phyloP scores from a whole-genome alignment of 2,329 filamentous ascomycete species.

The Aspergillus uvarum region DNA sequence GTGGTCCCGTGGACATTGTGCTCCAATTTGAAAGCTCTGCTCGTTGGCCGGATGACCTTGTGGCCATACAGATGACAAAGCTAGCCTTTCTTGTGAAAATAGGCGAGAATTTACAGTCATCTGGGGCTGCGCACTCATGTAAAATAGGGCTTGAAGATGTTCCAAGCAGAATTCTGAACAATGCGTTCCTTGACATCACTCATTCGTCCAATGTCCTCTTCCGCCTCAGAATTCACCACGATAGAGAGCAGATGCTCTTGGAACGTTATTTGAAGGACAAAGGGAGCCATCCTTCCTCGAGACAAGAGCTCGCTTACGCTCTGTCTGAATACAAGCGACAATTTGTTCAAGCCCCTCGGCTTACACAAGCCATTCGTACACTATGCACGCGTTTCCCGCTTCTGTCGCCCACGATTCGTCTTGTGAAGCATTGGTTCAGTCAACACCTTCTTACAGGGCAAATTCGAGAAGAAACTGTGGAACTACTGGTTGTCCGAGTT shows the following conservation, averaged over 20 bases:
- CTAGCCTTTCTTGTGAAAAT: conserved; percentile 79
- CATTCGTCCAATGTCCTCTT: conserved; percentile 73
- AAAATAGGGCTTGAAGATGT: conserved; percentile 80
- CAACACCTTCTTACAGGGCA: conserved; percentile 76
- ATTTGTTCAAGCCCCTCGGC: conserved; percentile 71
- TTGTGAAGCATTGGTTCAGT: conserved; percentile 87
- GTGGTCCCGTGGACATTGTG: conserved; percentile 68
- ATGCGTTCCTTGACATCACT: conserved; percentile 77
- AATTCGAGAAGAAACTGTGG: conserved; percentile 76
- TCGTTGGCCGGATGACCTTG: conserved; percentile 89
- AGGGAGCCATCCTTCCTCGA: conserved; percentile 61
- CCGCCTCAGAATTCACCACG: conserved; percentile 82
- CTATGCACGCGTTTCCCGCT: conserved; percentile 77
- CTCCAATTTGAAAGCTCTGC: conserved; percentile 91
- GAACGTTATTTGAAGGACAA: conserved; percentile 77
- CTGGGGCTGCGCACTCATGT: conserved; percentile 61
- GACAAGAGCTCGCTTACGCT: conserved; percentile 68
- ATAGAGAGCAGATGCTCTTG: conserved; percentile 78
- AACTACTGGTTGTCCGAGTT: conserved; percentile 73
- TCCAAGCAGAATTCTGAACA: conserved; percentile 67
- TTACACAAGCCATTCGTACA: conserved; percentile 77
- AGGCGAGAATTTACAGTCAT: conserved; percentile 66
- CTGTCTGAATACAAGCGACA: conserved; percentile 69
- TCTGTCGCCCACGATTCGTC: conserved; percentile 76
- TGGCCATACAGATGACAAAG: conserved; percentile 90